These are phyloP conservation scores for Hericium rajendrae DNA, from an alignment of 768 basidiomycete species.

Conservation along the genomic window DNA sequence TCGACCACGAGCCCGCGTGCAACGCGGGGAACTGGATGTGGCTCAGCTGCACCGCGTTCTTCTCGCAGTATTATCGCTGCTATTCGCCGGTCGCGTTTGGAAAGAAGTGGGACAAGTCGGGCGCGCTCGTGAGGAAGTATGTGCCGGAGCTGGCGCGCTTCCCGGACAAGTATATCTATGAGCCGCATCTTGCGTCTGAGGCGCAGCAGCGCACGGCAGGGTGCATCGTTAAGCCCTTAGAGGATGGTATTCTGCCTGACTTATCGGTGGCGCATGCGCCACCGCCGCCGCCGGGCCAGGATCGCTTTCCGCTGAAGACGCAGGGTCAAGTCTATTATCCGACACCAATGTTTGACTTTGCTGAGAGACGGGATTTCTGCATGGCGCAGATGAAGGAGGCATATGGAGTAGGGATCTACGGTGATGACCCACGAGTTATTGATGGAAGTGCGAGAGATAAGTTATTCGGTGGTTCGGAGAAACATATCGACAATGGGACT, in stretches of 20 bases:
- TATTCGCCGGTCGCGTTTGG: constrained; percentile 3
- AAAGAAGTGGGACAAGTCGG: neutral
- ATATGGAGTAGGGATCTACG: neutral
- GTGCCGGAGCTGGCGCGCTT: neutral
- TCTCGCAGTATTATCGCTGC: neutral
- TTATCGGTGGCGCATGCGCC: neutral
- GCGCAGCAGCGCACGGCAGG: neutral
- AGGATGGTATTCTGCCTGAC: neutral
- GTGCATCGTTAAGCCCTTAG: neutral
- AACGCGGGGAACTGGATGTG: constrained; percentile 4
- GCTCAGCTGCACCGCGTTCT: constrained; percentile 4
- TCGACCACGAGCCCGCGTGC: constrained; percentile 2
- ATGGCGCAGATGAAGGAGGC: constrained; percentile 1
- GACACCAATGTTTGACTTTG: neutral
- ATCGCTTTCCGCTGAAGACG: neutral
- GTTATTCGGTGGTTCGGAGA: neutral
- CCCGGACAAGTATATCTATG: constrained; percentile 1
- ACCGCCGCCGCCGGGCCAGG: neutral
- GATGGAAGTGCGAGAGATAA: neutral
- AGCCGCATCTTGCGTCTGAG: neutral
- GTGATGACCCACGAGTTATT: neutral
- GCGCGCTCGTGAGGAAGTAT: neutral
- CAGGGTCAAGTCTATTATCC: neutral
- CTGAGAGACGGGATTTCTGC: neutral
- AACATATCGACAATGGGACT: neutral